Evolutionary conservation across 164 flowering plant genomes (phyloP).

Genomic region (Akebia trifoliata): DNA sequence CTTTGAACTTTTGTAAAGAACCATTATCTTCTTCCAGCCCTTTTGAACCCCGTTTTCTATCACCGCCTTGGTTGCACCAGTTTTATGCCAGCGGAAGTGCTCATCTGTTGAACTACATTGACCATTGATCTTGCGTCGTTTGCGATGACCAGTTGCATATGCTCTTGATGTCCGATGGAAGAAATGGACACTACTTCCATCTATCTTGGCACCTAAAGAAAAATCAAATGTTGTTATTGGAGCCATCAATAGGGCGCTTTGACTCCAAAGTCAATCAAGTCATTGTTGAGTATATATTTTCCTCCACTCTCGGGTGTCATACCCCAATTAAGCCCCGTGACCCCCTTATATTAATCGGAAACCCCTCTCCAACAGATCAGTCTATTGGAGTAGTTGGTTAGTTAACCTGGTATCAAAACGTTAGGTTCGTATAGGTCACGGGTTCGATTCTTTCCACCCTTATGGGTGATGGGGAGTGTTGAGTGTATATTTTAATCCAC

Average conservation of each 20-base stretch:
- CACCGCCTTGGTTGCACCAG: constrained; percentile 79
- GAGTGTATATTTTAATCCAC: too few species aligned
- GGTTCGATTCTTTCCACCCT: too few species aligned
- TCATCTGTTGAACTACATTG: constrained; percentile 24
- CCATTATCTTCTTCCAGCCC: constrained; percentile 93
- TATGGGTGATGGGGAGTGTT: too few species aligned
- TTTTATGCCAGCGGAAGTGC: constrained; percentile 92
- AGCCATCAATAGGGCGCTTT: background rate
- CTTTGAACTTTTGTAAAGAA: constrained; percentile 58
- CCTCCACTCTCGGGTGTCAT: too few species aligned
- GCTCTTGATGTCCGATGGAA: constrained; percentile 75
- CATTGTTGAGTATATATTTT: too few species aligned
- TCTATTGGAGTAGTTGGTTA: too few species aligned
- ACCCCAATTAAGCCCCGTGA: too few species aligned
- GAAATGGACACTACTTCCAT: constrained; percentile 76
- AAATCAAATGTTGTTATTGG: constrained; percentile 9
- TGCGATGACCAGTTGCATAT: constrained; percentile 78
- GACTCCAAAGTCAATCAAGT: background rate
- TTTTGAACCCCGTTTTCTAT: constrained; percentile 59
- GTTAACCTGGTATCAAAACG: too few species aligned
- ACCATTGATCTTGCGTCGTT: constrained; percentile 69
- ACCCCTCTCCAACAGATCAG: background rate
- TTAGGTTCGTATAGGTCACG: too few species aligned
- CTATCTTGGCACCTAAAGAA: constrained; percentile 67
- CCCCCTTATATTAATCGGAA: background rate